Percentiles rank a stretch among this genome's conserved stretches.
Conservation (phyloP, 75 land plant genomes). For the Picea sitchensis region DNA sequence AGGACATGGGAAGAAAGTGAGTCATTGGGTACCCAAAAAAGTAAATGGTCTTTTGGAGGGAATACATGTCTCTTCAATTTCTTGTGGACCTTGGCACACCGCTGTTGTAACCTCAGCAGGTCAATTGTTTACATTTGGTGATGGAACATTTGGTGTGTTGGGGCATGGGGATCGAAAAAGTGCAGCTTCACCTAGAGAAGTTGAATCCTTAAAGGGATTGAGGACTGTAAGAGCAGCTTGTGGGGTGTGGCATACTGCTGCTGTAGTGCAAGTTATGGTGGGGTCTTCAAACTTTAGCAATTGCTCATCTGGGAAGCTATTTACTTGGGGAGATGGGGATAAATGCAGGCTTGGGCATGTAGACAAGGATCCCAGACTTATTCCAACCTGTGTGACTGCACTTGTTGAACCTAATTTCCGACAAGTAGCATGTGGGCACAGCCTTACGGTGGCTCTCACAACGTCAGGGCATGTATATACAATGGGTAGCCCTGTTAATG, state of each 20-base stretch:
- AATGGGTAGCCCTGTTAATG: constrained; percentile 81
- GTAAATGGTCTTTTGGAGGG: constrained; percentile 77
- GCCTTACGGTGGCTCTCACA: constrained; percentile 80
- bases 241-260: constrained; percentile 94
- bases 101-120: constrained; percentile 83
- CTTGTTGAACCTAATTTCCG: constrained; percentile 81
- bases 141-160: constrained; percentile 87
- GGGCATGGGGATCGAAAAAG: constrained; percentile 80
- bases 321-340: constrained; percentile 95
- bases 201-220: constrained; percentile 76
- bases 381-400: constrained; percentile 85
- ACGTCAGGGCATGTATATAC: constrained; percentile 78
- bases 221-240: constrained; percentile 82
- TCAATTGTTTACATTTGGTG: constrained; percentile 83
- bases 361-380: constrained; percentile 68
- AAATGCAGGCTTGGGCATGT: constrained; percentile 80
- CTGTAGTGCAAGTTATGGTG: constrained; percentile 83
- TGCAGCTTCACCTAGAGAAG: constrained; percentile 66
- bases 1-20: constrained; percentile 79
- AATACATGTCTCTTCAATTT: constrained; percentile 67
- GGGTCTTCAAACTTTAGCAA: constrained; percentile 68
- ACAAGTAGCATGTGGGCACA: constrained; percentile 83
- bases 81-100: constrained; percentile 94
- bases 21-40: constrained; percentile 82
- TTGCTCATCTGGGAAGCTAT: constrained; percentile 77